These are phyloP conservation scores for Pyrenophora graminea DNA, from an alignment of 2,329 filamentous ascomycete species.

Conservation along the genomic window DNA sequence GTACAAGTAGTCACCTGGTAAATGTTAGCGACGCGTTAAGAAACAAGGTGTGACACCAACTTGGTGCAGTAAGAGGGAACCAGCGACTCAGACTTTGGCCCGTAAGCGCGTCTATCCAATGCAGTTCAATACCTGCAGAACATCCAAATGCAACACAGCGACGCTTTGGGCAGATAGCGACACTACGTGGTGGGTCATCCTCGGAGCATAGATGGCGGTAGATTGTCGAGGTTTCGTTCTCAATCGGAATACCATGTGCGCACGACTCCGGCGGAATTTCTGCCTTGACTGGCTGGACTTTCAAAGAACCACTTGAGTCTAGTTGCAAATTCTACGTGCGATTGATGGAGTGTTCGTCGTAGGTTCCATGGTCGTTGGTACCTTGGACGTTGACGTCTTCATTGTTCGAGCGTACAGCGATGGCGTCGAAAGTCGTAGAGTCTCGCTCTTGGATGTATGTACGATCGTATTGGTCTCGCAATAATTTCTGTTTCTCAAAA, in stretches of 20 bases:
- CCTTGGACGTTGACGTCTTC: slow-evolving; percentile 28
- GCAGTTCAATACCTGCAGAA: slow-evolving; percentile 64
- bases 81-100: slow-evolving; percentile 58
- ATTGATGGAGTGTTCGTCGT: slow-evolving; percentile 36
- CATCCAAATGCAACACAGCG: slow-evolving; percentile 69
- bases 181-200: slow-evolving; percentile 66
- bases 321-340: slow-evolving; percentile 34
- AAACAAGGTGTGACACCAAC: slow-evolving; percentile 17
- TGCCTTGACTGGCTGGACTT: not conserved
- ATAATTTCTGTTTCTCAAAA: too few species aligned
- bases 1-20: slow-evolving; percentile 55
- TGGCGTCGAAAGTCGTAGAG: slow-evolving; percentile 24
- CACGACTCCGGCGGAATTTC: not conserved
- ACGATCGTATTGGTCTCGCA: not conserved
- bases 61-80: slow-evolving; percentile 60
- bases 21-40: not conserved
- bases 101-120: slow-evolving; percentile 60
- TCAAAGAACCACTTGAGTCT: slow-evolving; percentile 18
- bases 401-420: slow-evolving; percentile 33
- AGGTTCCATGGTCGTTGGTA: slow-evolving; percentile 23
- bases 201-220: slow-evolving; percentile 62
- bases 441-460: slow-evolving; percentile 7
- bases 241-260: slow-evolving; percentile 29
- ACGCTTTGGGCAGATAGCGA: slow-evolving; percentile 68
- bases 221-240: slow-evolving; percentile 43